Evolutionary conservation across 352 stramenopile genomes (phyloP), one percentile per base, ranked within the genome.

Genomic region (Thalassiosira sp.): DNA sequence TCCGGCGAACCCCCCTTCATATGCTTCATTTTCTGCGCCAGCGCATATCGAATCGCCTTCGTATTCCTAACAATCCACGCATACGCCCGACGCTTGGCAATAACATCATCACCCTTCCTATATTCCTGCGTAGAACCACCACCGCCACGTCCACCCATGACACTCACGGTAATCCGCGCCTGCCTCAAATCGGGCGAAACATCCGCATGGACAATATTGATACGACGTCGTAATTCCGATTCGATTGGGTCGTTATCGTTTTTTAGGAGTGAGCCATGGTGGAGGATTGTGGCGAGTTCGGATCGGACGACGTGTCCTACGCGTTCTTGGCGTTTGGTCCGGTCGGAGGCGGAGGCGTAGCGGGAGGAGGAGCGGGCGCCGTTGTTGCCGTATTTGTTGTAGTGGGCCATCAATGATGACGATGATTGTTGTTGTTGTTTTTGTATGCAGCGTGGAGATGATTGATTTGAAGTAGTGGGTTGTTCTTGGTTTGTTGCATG

Each of bases 51-150:
- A 70, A 95, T 90, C 5, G 72, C 20, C 48, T 89, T 90, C 3
- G 83, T 91, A 69, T 91, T 94, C 20, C 86, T 49, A 0, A 94
- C 88, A 46, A 94, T 72, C 91, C 91, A 95, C 2, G 77, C 72
- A 79, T 93, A 95, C n/a, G 88, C 89, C 52, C 90, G 66, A 15
- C 91, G 73, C 56, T 94, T 91, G 22, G 89, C 87, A n/a, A 95
- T 72, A 11, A 70, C 62, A 54, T 84, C 72, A 53, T 83, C 68
- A 18, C 66, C 51, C 42, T 45, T 76, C 18, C 40, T 63, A n/a
- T 57, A 20, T 60, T 74, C 22, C 45, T 45, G 0, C 24, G n/a
- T 40, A 6, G 2, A 5, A 2, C 46, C 24, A 24, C 22, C 18
- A 45, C 33, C 45, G 13, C 33, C 24, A 43, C 40, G 24, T 51